Evolutionary conservation across 164 flowering plant genomes (phyloP), one percentile per base, ranked within the genome.

Genomic region (Malania oleifera): DNA sequence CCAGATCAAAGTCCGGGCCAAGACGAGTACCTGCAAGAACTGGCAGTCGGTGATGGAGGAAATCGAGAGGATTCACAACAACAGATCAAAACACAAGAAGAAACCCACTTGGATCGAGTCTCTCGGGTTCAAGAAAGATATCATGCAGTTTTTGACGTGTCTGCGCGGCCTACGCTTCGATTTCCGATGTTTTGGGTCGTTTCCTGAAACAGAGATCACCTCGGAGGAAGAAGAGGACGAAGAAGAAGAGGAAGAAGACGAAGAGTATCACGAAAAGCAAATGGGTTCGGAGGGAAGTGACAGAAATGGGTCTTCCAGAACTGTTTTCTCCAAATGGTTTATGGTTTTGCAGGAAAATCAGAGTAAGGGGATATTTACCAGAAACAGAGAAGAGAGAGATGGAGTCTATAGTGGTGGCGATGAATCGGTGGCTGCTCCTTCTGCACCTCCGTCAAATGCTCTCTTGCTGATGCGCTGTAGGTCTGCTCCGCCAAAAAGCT

Each of bases 21-120:
- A 78, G 62, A 24, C 73, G 0, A 47, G 67, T 7, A 45, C 83
- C 0, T 82, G 91, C 85, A 87, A 81, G 80, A 85, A 78, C 54
- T 89, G 96, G 98, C 89, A 89, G 55, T 82, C 95, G 1, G 95
- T 92, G 11, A 89, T 89, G 96, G 93, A 87, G 56, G 98, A 89
- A 66, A 87, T 92, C 27, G 98, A 89, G 70, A 82, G 78, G 65
- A 67, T 92, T 29, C 98, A 83, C 64, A 79, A 70, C 60, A 59
- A 54, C 19, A 72, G 64, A 40, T n/a, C n/a, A n/a, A 69, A 73
- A 12, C 57, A 48, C 2, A 75, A 73, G 63, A 82, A 74, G 72
- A 75, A 51, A 25, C 61, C 77, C n/a, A 47, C 63, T 19, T 86
- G 97, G 93, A 56, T 46, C 1, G 91, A 84, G 37, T 48, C 82